Base-by-base conservation (phyloP, 176 grass and related monocot genomes). In the Chrysopogon serrulatus region DNA sequence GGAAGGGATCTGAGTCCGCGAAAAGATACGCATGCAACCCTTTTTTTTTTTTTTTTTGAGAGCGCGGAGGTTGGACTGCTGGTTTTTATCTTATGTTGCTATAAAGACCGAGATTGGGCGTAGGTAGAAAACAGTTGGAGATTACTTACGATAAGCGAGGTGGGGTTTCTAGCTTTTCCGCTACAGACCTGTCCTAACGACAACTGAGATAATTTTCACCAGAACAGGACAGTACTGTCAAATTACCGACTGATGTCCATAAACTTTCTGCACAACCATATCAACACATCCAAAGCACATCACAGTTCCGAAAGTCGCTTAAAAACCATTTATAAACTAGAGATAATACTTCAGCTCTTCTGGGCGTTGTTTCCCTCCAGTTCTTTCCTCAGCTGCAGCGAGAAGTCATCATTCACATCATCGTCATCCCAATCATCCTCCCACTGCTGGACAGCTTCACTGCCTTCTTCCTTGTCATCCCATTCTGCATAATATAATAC, bases 351-450 rank as follows among this genome's bases (percentile, higher is more conserved):
- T 90, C 73, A 91, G 79, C 84, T 93, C 91, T 96, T 93, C 71
- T 79, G 82, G 31, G 91, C 70, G 37, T 53, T 93, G 77, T 51
- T 83, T 65, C 76, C 79, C 88, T 91, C 94, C 49, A 96, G 82
- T 65, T 96, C 94, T 83, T 96, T 96, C 77, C 94, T 90, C 79
- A 96, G 87, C 88, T 96, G 94, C 43, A 91, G 86, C 3, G 94
- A 96, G 88, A 96, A 96, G 57, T 96, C 94, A 6, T 96, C 94
- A 0, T 96, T 96, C 60, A 96, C 91, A 7, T 96, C 94, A 1
- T 96, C 94, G 0, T 96, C 94, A 32, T 96, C 94, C 94, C 94
- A 96, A 61, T 96, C 94, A 30, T 96, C 94, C 86, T 96, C 91
- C 94, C 94, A 96, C 84, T 96, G 93, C 86, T 96, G 94, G 74